Conservation (phyloP, 331 rosid genomes). For the Dryas integrifolia region DNA sequence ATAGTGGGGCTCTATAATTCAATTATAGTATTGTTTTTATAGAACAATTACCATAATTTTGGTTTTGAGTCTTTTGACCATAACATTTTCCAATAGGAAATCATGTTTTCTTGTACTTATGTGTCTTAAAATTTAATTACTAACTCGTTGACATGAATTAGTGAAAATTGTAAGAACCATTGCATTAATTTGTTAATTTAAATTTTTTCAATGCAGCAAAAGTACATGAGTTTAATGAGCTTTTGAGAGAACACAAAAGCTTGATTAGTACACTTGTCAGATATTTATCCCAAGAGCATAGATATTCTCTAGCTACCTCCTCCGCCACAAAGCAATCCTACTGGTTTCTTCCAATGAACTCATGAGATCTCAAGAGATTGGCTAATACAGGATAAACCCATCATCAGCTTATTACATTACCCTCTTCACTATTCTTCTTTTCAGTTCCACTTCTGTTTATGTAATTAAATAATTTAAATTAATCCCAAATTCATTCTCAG, state of each 20-base stretch:
- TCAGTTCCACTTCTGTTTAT: slow-evolving; percentile 21
- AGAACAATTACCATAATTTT: too few relatives aligned
- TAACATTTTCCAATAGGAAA: neutral
- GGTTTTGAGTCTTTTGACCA: too few relatives aligned
- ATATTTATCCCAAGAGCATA: slow-evolving; percentile 4
- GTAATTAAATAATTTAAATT: neutral
- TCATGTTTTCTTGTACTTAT: neutral
- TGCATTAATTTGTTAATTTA: too few relatives aligned
- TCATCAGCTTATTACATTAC: neutral
- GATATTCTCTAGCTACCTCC: neutral
- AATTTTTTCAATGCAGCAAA: too few relatives aligned
- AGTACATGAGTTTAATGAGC: too few relatives aligned
- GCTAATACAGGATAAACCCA: slow-evolving; percentile 27
- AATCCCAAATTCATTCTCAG: neutral
- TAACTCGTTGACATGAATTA: too few relatives aligned
- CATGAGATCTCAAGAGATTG: slow-evolving; percentile 24
- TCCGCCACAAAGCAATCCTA: neutral
- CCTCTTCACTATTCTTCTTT: slow-evolving; percentile 15
- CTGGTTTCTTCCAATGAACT: neutral
- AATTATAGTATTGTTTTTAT: too few relatives aligned
- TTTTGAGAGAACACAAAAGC: neutral
- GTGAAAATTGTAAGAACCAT: too few relatives aligned
- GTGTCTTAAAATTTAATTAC: neutral
- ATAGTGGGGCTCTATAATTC: too few relatives aligned
- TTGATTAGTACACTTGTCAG: neutral